A percentile compares a stretch with the other conserved stretches of the same genome.
These are phyloP conservation scores for Annulohypoxylon stygium DNA, from an alignment of 495 filamentous ascomycete species.

Conservation along the genomic window DNA sequence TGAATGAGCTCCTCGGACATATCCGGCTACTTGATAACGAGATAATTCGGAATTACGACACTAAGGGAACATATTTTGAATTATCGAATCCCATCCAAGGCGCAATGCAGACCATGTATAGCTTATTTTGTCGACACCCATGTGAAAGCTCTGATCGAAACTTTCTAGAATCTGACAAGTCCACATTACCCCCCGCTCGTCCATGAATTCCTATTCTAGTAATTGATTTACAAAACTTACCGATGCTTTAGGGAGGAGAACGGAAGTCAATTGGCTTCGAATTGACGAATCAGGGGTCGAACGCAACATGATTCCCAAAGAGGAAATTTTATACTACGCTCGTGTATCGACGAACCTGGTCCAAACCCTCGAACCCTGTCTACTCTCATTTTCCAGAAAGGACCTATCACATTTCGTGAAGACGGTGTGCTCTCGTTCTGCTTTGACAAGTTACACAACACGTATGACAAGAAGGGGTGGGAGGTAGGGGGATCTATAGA, in stretches of 20 bases:
- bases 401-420: not conserved
- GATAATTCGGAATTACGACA: conserved; percentile 18
- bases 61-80: not conserved
- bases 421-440: not conserved
- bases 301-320: conserved; percentile 38
- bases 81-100: conserved; percentile 18
- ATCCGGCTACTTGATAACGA: conserved; percentile 9
- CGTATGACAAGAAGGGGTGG: not conserved
- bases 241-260: conserved; percentile 7
- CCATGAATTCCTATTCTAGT: conserved; percentile 28
- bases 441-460: not conserved
- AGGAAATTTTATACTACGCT: conserved; percentile 29
- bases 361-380: not conserved
- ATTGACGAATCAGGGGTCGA: conserved; percentile 35
- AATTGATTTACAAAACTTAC: conserved; percentile 29
- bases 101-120: conserved; percentile 5
- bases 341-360: not conserved
- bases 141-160: conserved; percentile 2
- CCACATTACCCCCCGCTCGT: conserved; percentile 9
- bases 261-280: conserved; percentile 9
- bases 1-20: conserved; percentile 23
- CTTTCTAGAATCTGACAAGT: conserved; percentile 36
- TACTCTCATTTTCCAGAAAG: not conserved
- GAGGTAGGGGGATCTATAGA: not conserved
- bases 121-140: conserved; percentile 25